Evolutionary conservation across 2,329 filamentous ascomycete genomes (phyloP).

Genomic region (Paramyrothecium roridum): DNA sequence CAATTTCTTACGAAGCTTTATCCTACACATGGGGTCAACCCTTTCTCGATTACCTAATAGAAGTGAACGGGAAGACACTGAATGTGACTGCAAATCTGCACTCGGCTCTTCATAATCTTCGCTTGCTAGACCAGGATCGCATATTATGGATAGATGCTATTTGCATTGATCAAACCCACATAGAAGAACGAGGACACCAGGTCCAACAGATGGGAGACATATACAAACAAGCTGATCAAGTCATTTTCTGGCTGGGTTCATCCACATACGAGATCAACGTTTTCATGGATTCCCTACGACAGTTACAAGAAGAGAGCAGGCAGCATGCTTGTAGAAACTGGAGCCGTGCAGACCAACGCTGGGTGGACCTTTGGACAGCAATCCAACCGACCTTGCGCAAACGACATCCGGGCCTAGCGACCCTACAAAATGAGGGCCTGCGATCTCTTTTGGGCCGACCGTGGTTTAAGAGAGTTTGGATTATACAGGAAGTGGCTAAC

Average conservation of each 20-base stretch:
- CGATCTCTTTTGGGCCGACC: not conserved
- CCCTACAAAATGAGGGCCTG: not conserved
- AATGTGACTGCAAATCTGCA: constrained; percentile 1
- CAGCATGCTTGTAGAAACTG: not conserved
- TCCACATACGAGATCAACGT: not conserved
- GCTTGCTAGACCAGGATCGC: not conserved
- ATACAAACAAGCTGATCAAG: constrained; percentile 3
- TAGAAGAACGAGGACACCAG: constrained; percentile 6
- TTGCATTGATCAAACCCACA: constrained; percentile 4
- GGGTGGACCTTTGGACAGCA: not conserved
- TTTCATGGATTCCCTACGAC: constrained; percentile 3
- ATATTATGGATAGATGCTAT: constrained; percentile 2
- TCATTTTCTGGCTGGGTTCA: constrained; percentile 4
- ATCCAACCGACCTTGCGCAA: not conserved
- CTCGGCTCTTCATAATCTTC: not conserved
- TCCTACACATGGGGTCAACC: constrained; percentile 6
- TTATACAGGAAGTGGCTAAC: not conserved
- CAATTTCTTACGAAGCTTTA: constrained; percentile 5
- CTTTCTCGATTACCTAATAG: not conserved
- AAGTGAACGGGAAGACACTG: not conserved
- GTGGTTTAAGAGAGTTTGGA: constrained; percentile 8
- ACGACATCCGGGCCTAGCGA: not conserved
- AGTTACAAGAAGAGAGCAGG: not conserved
- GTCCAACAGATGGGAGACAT: constrained; percentile 7
- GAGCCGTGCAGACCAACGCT: not conserved